A percentile compares a stretch with the other conserved stretches of the same genome.
Conservation (phyloP, 225 moss, liverwort and hornwort species). For the Anthoceros angustus region DNA sequence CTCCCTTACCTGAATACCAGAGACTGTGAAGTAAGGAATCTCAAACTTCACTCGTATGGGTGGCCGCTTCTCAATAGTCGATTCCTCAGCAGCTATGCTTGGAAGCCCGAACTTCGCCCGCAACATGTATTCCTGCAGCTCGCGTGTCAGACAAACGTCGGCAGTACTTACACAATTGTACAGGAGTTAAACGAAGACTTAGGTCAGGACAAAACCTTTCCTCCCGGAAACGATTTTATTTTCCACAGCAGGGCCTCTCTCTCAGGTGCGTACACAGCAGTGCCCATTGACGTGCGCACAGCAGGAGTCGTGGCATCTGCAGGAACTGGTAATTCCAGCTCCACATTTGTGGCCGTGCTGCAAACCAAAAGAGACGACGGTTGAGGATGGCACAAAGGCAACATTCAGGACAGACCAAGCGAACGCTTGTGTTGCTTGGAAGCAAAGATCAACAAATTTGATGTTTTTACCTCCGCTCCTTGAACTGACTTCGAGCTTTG, state of each 20-base stretch:
- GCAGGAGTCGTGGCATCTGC: slow-evolving; percentile 95
- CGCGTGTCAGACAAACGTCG: background rate
- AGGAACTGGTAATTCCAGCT: slow-evolving; percentile 92
- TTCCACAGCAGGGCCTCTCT: slow-evolving; percentile 94
- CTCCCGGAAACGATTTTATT: slow-evolving; percentile 96
- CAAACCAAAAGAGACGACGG: slow-evolving; percentile 8
- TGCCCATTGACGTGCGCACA: slow-evolving; percentile 80
- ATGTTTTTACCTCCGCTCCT: slow-evolving; percentile 66
- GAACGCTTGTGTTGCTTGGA: background rate
- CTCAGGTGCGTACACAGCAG: slow-evolving; percentile 93
- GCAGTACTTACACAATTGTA: background rate
- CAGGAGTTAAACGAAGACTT: background rate
- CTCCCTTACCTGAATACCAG: slow-evolving; percentile 67
- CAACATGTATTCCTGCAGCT: slow-evolving; percentile 80
- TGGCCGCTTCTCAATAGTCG: slow-evolving; percentile 66
- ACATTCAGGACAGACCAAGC: background rate
- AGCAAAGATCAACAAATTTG: background rate
- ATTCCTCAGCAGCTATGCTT: slow-evolving; percentile 85
- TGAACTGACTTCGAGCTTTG: slow-evolving; percentile 97
- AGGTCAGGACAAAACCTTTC: slow-evolving; percentile 40
- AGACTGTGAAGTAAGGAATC: slow-evolving; percentile 93
- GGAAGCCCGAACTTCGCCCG: slow-evolving; percentile 93
- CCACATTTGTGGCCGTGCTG: slow-evolving; percentile 97
- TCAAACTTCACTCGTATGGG: slow-evolving; percentile 96
- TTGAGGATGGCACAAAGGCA: background rate